Evolutionary conservation across 2,329 filamentous ascomycete species (phyloP).

Genomic region (Colletotrichum sublineola): DNA sequence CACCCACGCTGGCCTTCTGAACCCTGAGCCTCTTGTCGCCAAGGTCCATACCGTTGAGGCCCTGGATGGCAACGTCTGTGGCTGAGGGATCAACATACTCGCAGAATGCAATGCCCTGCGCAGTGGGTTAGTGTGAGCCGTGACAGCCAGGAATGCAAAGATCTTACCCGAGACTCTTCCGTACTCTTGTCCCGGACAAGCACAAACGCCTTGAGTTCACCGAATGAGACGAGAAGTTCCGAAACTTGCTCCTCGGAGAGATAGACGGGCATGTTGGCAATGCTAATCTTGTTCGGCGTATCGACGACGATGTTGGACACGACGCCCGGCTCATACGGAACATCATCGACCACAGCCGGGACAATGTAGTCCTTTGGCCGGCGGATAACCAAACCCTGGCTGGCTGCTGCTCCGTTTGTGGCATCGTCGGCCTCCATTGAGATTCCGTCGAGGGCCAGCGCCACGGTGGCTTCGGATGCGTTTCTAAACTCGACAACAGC

Average conservation of each 20-base stretch:
- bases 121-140: conserved; percentile 47
- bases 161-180: conserved; percentile 86
- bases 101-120: conserved; percentile 93
- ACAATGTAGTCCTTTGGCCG: conserved; percentile 98
- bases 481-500: conserved; percentile 93
- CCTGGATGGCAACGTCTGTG: conserved; percentile 90
- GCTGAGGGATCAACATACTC: conserved; percentile 85
- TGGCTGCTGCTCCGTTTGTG: conserved; percentile 63
- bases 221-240: conserved; percentile 91
- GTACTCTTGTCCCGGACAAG: conserved; percentile 88
- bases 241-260: conserved; percentile 92
- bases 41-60: conserved; percentile 92
- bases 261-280: conserved; percentile 89
- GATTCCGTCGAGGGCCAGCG: conserved; percentile 89
- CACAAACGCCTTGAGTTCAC: conserved; percentile 91
- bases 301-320: conserved; percentile 88
- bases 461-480: conserved; percentile 89
- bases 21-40: conserved; percentile 90
- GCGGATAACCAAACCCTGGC: conserved; percentile 77
- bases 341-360: conserved; percentile 80
- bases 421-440: conserved; percentile 82
- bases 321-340: conserved; percentile 79
- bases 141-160: neutral
- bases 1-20: conserved; percentile 89
- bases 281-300: conserved; percentile 93